A percentile compares a stretch with the other conserved stretches of the same genome.
Evolutionary conservation across 2,329 filamentous ascomycete genomes (phyloP).

Genomic region (Biscogniauxia marginata): DNA sequence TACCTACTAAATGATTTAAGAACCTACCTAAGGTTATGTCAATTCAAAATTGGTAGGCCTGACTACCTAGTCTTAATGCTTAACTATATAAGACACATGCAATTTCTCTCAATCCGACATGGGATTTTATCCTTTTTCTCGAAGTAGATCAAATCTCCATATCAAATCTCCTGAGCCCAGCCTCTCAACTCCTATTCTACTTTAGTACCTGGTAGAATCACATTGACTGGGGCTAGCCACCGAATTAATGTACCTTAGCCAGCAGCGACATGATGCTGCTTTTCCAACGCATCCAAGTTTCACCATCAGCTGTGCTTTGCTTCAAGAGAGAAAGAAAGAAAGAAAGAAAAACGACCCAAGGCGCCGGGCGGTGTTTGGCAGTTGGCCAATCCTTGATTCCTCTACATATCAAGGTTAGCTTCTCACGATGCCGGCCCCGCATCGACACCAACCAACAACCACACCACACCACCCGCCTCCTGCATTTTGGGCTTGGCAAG

Average conservation of each 20-base stretch:
- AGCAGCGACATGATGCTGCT: not conserved
- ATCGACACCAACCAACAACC: not conserved
- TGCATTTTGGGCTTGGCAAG: not conserved
- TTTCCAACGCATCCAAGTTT: not conserved
- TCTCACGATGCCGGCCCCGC: not conserved
- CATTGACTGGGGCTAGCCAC: constrained; percentile 5
- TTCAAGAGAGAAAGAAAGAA: not conserved
- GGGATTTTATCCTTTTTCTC: constrained; percentile 21
- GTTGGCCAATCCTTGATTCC: not conserved
- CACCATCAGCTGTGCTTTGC: no score
- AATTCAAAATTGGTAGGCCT: not conserved
- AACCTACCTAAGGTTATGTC: not conserved
- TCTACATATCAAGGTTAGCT: not conserved
- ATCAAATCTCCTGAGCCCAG: constrained; percentile 1
- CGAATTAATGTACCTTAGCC: not conserved
- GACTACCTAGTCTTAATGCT: not conserved
- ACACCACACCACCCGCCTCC: not conserved
- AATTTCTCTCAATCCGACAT: constrained; percentile 16
- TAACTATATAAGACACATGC: constrained; percentile 8
- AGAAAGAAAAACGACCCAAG: not conserved
- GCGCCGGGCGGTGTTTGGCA: not conserved
- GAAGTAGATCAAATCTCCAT: constrained; percentile 15
- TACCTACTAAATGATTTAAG: not conserved
- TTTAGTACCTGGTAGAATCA: no score
- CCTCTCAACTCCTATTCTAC: not conserved